These are phyloP conservation scores for Boletus semigastroideus DNA, from an alignment of 1,284 basidiomycete genomes.

Conservation along the genomic window DNA sequence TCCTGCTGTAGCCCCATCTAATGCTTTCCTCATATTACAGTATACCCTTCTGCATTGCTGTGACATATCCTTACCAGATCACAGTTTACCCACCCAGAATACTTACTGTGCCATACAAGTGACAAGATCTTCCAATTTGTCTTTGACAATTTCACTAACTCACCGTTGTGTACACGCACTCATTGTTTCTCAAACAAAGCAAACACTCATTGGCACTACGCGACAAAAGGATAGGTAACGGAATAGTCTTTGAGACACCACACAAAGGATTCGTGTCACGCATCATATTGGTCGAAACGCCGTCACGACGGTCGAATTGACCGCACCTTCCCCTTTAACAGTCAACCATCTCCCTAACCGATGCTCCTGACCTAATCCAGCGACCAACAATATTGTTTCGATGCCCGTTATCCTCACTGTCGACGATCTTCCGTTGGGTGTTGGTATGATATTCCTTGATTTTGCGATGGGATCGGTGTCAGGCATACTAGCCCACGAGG, in stretches of 20 bases:
- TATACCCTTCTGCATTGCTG: not conserved
- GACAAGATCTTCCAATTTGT: not conserved
- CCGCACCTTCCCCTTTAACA: conserved; percentile 64
- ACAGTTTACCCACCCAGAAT: conserved; percentile 1
- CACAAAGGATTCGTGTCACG: not conserved
- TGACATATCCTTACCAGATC: not conserved
- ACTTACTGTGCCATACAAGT: conserved; percentile 1
- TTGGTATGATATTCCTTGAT: not conserved
- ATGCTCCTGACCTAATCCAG: conserved; percentile 85
- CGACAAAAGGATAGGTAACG: not conserved
- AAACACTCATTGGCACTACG: no score
- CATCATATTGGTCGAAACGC: conserved; percentile 22
- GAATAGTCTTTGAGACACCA: not conserved
- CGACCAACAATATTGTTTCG: conserved; percentile 65
- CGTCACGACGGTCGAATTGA: conserved; percentile 74
- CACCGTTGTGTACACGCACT: no score
- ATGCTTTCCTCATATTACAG: not conserved
- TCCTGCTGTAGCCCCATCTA: conserved; percentile 26
- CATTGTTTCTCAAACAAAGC: no score
- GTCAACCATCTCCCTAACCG: conserved; percentile 87
- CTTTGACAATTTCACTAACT: no score
- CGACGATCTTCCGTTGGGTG: conserved; percentile 7
- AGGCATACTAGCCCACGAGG: conserved; percentile 17
- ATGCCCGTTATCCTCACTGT: conserved; percentile 25
- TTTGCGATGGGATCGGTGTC: not conserved